Base-by-base conservation (phyloP, 2,329 filamentous ascomycete genomes). In the Podosphaera aphanis region DNA sequence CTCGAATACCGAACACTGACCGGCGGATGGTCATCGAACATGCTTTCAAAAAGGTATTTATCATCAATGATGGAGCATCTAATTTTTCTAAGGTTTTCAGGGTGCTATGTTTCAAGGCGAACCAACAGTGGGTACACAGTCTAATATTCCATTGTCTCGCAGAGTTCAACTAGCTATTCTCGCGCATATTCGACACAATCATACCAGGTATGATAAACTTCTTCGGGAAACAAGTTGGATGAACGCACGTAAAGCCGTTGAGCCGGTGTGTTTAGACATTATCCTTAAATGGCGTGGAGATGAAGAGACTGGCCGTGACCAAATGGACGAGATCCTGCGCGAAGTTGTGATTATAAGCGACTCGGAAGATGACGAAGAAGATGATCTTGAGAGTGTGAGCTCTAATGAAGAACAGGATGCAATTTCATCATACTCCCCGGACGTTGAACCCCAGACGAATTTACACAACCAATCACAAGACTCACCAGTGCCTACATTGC, bases 261-360 rank as follows among this genome's bases (percentile, higher is more conserved):
- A 78, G 53, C 60, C 66, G 27, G 62, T 74, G 13, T 79, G 75
- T 50, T 63, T 79, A 40, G 74, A 78, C 52, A 64, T 74, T 45
- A 69, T 79, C 58, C 70, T 78, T 64, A 78, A 78, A 69, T 79
- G 75, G 75, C 74, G 75, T 62, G 75, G 75, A 46, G 75, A 79
- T 53, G 75, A 79, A 58, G 75, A 79, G 57, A 78, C 70, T 16
- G 75, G 75, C 21, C 70, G 74, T 43, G 74, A 79, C 53, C 72
- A 78, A 57, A 65, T 79, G 15, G 74, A 79, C 48, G 74, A 79
- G 56, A 77, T 79, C 47, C 63, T 79, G 29, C 67, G 72, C 44
- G 75, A 79, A 58, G 72, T 79, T 10, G 71, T 79, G 45, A 69
- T 78, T 53, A 76, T 79, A 39, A 56, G 56, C n/a, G 59, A 61